Base-by-base conservation (phyloP, 1,284 basidiomycete species). In the Vanrija humicola region DNA sequence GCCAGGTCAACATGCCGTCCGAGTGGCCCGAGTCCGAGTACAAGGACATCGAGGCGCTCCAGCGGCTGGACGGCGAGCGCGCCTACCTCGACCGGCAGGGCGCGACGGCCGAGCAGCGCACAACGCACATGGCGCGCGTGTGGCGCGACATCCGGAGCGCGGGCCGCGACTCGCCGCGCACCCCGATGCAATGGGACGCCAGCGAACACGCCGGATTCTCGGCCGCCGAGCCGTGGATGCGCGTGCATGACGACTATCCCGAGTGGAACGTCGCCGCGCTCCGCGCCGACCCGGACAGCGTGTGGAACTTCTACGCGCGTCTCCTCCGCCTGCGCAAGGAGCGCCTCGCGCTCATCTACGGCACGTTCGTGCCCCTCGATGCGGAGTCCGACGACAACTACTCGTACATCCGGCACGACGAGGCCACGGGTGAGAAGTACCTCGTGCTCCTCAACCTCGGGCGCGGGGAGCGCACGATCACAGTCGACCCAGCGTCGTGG, bases 21-120 rank as follows among this genome's bases (percentile, higher is more conserved):
- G 70, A 75, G 2, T 88, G 87, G 86, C 79, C 80, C 1, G 79
- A 86, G 34, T 83, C 86, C 53, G 86, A 88, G 62, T 88, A 87
- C 71, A 84, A 84, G 66, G 87, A 87, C 60, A 79, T 64, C 43
- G 65, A 66, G 50, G 47, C 64, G 51, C 53, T 69, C 56, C 57
- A 68, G 65, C 42, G 69, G 58, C 38, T 72, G 19, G 72, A 72
- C 50, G 68, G 67, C 15, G 74, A 74, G n/a, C 58, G 74, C 48
- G 67, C 66, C 49, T 64, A 69, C n/a, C 60, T 68, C 2, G 62
- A 63, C 42, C 69, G 73, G 59, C 48, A 49, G 58, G 2, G 54
- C 5, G 56, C 64, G 21, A 65, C 65, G 16, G 74, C 74, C 18
- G 74, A 75, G 16, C 39, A 39, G 25, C 43, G 66, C 56, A 62